A percentile compares a stretch with the other conserved stretches of the same genome.
phyloP scores from a whole-genome alignment of 139 green algal species.

The Astrephomene gubernaculifera region DNA sequence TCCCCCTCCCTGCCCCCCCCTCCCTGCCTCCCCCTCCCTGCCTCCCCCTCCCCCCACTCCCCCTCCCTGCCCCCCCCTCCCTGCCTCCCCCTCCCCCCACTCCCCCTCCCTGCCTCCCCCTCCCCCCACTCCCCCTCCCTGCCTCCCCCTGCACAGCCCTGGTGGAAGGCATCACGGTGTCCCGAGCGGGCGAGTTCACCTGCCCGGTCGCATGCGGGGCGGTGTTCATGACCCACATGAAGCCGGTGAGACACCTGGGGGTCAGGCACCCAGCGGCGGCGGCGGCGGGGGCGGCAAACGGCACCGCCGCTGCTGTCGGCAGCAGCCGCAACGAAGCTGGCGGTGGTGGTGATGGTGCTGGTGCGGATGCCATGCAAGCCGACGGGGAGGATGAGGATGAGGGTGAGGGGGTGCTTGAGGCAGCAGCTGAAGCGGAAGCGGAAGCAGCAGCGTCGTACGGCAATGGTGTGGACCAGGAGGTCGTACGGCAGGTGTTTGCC shows the following conservation, averaged over 20 bases:
- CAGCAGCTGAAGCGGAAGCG: not conserved
- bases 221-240: not conserved
- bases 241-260: not conserved
- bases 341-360: not conserved
- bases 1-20: too few relatives aligned
- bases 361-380: not conserved
- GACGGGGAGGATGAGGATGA: not conserved
- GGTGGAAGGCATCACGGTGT: conserved; percentile 16
- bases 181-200: conserved; percentile 41
- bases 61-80: not conserved
- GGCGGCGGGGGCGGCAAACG: not conserved
- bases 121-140: not conserved
- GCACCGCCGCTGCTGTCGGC: not conserved
- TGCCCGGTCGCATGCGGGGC: conserved; percentile 29
- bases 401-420: not conserved
- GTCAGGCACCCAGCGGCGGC: not conserved
- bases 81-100: not conserved
- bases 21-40: too few relatives aligned
- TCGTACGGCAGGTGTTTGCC: not conserved
- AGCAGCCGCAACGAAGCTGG: not conserved
- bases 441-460: not conserved
- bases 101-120: too few relatives aligned
- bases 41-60: not conserved
- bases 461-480: not conserved
- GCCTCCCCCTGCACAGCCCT: conserved; percentile 4